These are phyloP conservation scores for Arxiozyma bovina DNA, from an alignment of 1,139 yeast genomes.

Conservation along the genomic window DNA sequence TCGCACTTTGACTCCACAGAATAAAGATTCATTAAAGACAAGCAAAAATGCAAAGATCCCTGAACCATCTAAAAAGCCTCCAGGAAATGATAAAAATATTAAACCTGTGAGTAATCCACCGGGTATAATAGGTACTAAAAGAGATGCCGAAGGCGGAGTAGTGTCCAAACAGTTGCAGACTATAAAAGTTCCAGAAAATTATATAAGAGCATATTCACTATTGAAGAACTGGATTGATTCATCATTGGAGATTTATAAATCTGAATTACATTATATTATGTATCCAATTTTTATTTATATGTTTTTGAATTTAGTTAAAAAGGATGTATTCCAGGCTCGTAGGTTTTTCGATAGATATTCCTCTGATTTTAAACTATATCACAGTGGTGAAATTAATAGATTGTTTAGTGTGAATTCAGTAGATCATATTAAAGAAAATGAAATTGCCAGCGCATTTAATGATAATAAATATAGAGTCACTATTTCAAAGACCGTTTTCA, in stretches of 20 bases:
- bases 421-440: conserved; percentile 77
- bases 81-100: conserved; percentile 25
- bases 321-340: conserved; percentile 57
- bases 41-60: conserved; percentile 24
- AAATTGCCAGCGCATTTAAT: conserved; percentile 65
- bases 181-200: conserved; percentile 55
- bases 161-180: conserved; percentile 17
- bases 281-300: conserved; percentile 89
- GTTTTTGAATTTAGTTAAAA: conserved; percentile 66
- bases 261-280: conserved; percentile 72
- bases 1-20: conserved; percentile 52
- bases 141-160: conserved; percentile 34
- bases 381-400: conserved; percentile 66
- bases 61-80: conserved; percentile 31
- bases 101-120: conserved; percentile 36
- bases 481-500: conserved; percentile 78
- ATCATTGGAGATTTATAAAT: conserved; percentile 84
- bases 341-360: conserved; percentile 67
- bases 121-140: conserved; percentile 25
- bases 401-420: conserved; percentile 68
- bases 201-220: conserved; percentile 68
- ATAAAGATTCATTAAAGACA: conserved; percentile 33
- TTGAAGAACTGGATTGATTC: conserved; percentile 85
- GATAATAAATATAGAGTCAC: conserved; percentile 64
- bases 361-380: conserved; percentile 64